Base-by-base conservation (phyloP, 1,284 basidiomycete species). In the Hypsizygus ulmarius region DNA sequence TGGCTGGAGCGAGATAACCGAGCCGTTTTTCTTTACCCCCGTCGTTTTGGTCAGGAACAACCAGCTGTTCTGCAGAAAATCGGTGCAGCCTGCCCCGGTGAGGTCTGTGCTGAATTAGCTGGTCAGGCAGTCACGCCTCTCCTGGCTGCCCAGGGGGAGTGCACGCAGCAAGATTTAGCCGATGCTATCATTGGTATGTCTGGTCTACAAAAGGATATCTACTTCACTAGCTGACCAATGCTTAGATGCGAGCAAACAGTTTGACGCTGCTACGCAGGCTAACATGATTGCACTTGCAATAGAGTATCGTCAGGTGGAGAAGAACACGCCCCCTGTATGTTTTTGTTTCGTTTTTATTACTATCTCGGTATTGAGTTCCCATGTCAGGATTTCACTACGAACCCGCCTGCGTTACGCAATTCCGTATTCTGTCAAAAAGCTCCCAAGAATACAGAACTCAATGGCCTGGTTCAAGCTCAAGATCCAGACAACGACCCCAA, bases 161-260 rank as follows among this genome's bases (percentile, higher is more conserved):
- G 80, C 59, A 69, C 78, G 11, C 80, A 82, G 58, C 81, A 82
- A 58, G 79, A 82, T 58, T 64, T 77, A 62, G 79, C 79, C 2
- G 81, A 84, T 58, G 52, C 67, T 9, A 82, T 82, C 59, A 81
- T 82, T 52, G 75, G 78, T 78, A 59, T 21, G 72, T 25, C 47
- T 36, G 11, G 38, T 41, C 38, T 32, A 5, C 28, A 21, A 11
- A 14, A 43, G 16, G n/a, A 19, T 21, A 33, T 45, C 29, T 40
- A 7, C 16, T 7, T 14, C 32, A 29, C 32, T 28, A 14, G 29
- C 10, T 18, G 5, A 30, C 38, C 12, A 27, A 21, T 21, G 7
- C 51, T 29, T 41, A 80, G 79, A 81, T 60, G 74, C 74, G 6
- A 74, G 74, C 54, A 67, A 66, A 51, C 75, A 79, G 53, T 79